These are phyloP conservation scores for Leccinellum albellum DNA, from an alignment of 768 basidiomycete genomes.

Conservation along the genomic window DNA sequence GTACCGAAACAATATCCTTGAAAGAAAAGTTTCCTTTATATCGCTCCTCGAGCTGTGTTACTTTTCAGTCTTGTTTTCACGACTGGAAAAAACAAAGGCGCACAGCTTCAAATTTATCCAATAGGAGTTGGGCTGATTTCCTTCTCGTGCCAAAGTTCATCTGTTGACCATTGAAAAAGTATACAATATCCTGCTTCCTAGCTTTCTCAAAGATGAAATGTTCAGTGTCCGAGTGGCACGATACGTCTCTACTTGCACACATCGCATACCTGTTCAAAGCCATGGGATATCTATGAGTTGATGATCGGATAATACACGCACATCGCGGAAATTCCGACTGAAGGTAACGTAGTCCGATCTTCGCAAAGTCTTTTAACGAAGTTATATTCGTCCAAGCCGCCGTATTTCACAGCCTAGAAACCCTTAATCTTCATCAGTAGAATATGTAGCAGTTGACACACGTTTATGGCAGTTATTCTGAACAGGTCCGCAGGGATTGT, in stretches of 20 bases:
- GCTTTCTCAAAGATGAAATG: conserved; percentile 52
- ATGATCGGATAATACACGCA: conserved; percentile 29
- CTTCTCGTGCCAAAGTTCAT: conserved; percentile 55
- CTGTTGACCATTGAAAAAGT: conserved; percentile 59
- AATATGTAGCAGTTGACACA: not conserved
- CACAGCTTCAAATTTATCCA: conserved; percentile 64
- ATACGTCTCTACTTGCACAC: conserved; percentile 53
- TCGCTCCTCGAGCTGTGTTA: conserved; percentile 54
- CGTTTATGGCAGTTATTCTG: conserved; percentile 44
- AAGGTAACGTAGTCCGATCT: conserved; percentile 70
- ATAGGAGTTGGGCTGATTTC: conserved; percentile 56
- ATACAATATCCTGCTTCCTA: conserved; percentile 58
- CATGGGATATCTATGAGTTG: not conserved
- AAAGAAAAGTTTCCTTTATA: conserved; percentile 69
- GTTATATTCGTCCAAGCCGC: conserved; percentile 72
- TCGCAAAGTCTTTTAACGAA: conserved; percentile 65
- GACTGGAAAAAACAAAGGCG: conserved; percentile 20
- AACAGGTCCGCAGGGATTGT: conserved; percentile 80
- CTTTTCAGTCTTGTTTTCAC: not conserved
- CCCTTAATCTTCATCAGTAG: not conserved
- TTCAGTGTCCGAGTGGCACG: conserved; percentile 60
- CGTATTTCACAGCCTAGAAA: conserved; percentile 64
- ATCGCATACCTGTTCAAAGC: conserved; percentile 51
- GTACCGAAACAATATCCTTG: conserved; percentile 49
- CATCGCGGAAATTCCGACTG: conserved; percentile 64